Conservation (phyloP, 2,329 filamentous ascomycete genomes). For the Penicillium brasilianum region DNA sequence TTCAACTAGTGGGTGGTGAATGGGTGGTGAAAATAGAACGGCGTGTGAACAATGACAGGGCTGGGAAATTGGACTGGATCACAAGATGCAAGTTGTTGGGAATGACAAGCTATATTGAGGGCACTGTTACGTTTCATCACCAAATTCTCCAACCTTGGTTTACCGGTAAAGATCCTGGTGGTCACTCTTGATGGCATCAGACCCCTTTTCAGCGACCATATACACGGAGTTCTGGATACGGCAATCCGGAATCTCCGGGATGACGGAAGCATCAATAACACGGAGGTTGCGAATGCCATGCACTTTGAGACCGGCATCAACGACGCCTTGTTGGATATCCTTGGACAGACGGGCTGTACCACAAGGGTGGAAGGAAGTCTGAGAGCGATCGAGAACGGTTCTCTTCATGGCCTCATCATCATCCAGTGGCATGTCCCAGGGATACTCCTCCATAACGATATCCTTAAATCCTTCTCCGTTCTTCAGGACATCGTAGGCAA, state of each 20-base stretch:
- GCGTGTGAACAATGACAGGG: too few species aligned
- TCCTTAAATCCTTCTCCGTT: constrained; percentile 61
- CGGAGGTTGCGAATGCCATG: constrained; percentile 60
- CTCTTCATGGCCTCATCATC: constrained; percentile 63
- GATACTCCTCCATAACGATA: constrained; percentile 54
- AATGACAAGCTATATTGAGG: too few species aligned
- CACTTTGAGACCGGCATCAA: constrained; percentile 58
- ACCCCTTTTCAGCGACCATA: constrained; percentile 60
- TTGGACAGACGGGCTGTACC: constrained; percentile 61
- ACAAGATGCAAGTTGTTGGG: too few species aligned
- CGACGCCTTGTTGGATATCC: constrained; percentile 58
- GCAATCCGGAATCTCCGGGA: constrained; percentile 61
- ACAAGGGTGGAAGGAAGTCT: constrained; percentile 60
- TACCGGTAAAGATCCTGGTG: constrained; percentile 4
- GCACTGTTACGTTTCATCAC: too few species aligned
- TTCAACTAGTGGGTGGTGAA: too few species aligned
- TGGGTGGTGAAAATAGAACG: too few species aligned
- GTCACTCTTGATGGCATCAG: constrained; percentile 18
- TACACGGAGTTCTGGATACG: constrained; percentile 67
- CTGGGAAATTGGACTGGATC: too few species aligned
- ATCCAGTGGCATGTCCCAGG: constrained; percentile 64
- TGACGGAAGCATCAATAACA: constrained; percentile 61
- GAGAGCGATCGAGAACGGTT: constrained; percentile 61
- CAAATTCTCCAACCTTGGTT: too few species aligned
- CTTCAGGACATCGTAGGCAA: constrained; percentile 60